Base-by-base conservation (phyloP, 305 asterid genomes). In the Fraxinus platypoda region DNA sequence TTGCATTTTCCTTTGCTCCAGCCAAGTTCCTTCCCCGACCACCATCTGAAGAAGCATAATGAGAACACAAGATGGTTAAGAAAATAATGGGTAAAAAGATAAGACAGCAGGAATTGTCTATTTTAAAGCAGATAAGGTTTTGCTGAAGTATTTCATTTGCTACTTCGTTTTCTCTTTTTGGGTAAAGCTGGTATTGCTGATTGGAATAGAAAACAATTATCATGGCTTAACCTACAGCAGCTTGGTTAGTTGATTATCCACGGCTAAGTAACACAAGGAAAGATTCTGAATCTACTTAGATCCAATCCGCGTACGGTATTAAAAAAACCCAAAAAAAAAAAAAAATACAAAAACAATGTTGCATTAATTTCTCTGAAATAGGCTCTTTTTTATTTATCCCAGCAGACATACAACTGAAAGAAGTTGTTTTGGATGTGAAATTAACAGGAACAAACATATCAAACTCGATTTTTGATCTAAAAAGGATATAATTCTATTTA, bases 1-100 rank as follows among this genome's bases (percentile, higher is more conserved):
- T 35, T 46, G 85, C 87, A 80, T 84, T 90, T 84, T 89, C 97
- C 89, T 89, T 92, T 49, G 81, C 79, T 78, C 88, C 83, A 87
- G 87, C 87, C 23, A 82, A 83, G 73, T 79, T 88, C 90, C 90
- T 92, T 85, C 96, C 97, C 87, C 92, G 91, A 82, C 86, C 93
- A 81, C 89, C 90, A 89, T 89, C 92, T 91, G 89, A 78, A 52
- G 78, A 83, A 72, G 81, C 87, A 82, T 30, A 73, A 77, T 35
- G 64, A 83, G 83, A 78, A 80, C 68, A 76, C 35, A 73, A 38
- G 73, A 74, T 33, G 49, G 41, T 82, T 72, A 66, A 82, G 75
- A 33, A 64, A 75, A 46, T 33, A 7, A 43, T 13, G 76, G 78
- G 74, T 77, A 77, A 81, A 74, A 17, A 78, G 74, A 81, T 52